These are phyloP conservation scores for Tillandsia leiboldiana DNA, from an alignment of 176 grass and related monocot species.

Conservation along the genomic window DNA sequence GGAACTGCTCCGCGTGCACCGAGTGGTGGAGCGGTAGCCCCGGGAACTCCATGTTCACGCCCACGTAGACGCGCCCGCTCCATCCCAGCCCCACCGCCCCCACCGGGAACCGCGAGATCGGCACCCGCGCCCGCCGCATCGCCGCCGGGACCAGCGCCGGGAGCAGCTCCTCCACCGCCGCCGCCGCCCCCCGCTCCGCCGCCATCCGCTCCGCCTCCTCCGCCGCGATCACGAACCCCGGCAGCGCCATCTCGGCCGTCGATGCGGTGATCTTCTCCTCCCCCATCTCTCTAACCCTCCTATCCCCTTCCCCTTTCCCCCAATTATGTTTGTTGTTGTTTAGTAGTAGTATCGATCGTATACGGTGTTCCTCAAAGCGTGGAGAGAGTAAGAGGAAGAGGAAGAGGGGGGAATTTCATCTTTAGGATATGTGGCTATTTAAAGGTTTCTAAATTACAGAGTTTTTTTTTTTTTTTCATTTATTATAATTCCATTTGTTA, in stretches of 20 bases:
- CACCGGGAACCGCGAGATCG: conserved; percentile 66
- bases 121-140: conserved; percentile 38
- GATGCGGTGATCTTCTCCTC: conserved; percentile 30
- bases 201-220: conserved; percentile 46
- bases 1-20: conserved; percentile 90
- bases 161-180: conserved; percentile 65
- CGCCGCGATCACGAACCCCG: conserved; percentile 69
- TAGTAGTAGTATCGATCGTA: conserved; percentile 11
- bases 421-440: conserved; percentile 35
- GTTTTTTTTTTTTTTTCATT: not conserved
- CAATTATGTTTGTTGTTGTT: not conserved
- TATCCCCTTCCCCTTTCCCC: not conserved
- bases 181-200: conserved; percentile 27
- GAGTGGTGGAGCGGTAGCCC: conserved; percentile 51
- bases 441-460: conserved; percentile 21
- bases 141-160: conserved; percentile 59
- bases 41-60: conserved; percentile 81
- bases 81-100: conserved; percentile 78
- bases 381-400: conserved; percentile 20
- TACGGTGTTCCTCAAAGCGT: conserved; percentile 28
- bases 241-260: conserved; percentile 26
- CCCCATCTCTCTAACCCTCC: conserved; percentile 41
- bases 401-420: conserved; percentile 2
- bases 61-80: conserved; percentile 67
- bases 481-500: conserved; percentile 5